Evolutionary conservation across 805 yeast species (phyloP), one percentile per base, ranked within the genome.

Genomic region (Sugiyamaella marilandica): DNA sequence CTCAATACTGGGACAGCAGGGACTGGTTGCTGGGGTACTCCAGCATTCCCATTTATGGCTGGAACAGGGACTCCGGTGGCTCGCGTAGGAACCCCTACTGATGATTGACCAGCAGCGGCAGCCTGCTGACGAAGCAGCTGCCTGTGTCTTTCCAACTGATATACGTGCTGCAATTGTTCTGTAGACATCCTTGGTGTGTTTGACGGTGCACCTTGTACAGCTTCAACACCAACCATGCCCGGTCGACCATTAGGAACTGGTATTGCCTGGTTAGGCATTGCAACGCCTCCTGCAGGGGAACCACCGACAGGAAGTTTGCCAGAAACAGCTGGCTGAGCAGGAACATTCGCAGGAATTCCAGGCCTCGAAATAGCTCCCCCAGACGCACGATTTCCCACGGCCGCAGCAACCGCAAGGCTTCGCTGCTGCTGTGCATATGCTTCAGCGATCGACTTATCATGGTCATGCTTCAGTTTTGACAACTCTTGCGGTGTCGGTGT

Each of bases 401-500:
- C 55, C 14, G 55, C 60, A 21, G 55, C 59, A n/a, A 60, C 50
- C 5, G 54, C 57, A 39, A 34, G 54, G 47, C 50, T 53, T 26
- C 59, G 53, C 49, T 60, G 62, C 48, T 62, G 70, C 54, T 63
- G 67, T 2, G 62, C 62, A 49, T 69, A 66, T 24, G 64, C 68
- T 59, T 88, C 95, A 58, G 90, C 89, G 16, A 86, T 77, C 0
- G 94, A 84, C 66, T 83, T 84, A 62, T 92, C 98, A 53, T 96
- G 76, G 58, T 92, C 97, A 59, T 74, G 81, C 67, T 92, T 92
- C 71, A 94, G 70, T 56, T 80, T 80, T 0, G 97, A 81, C 63
- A 92, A 77, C 62, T 91, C 96, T 10, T 85, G 82, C 0, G 98
- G 97, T 0, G 95, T 80, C 9, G 87, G 87, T 1, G 86, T 80